A percentile compares a stretch with the other conserved stretches of the same genome.
Conservation (phyloP, 129 eudicot genomes). For the Helianthus tuberosus region DNA sequence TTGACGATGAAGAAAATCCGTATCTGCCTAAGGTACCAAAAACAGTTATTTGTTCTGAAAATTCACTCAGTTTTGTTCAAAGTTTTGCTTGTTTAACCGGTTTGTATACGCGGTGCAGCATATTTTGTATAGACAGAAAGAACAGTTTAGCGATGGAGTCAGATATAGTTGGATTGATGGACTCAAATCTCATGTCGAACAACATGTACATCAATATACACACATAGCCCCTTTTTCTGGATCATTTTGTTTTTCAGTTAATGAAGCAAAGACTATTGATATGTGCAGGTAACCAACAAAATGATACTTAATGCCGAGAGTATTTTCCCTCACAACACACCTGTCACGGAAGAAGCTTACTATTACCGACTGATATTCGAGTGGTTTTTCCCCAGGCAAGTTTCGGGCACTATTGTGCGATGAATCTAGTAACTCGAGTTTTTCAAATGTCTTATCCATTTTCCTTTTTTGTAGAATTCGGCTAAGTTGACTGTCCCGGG, state of each 20-base stretch:
- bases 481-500: no score
- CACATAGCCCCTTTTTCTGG: not conserved
- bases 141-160: slow-evolving; percentile 97
- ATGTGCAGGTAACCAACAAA: no score
- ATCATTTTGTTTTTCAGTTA: not conserved
- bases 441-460: not conserved
- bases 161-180: slow-evolving; percentile 99
- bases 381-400: slow-evolving; percentile 89
- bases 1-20: no score
- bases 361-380: slow-evolving; percentile 86
- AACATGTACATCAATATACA: slow-evolving; percentile 43
- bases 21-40: no score
- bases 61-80: not conserved
- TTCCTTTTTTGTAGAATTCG: slow-evolving; percentile 59
- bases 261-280: no score
- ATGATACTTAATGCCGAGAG: no score
- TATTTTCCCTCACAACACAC: no score
- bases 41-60: not conserved
- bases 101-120: slow-evolving; percentile 55
- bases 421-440: not conserved
- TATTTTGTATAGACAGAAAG: slow-evolving; percentile 88
- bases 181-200: slow-evolving; percentile 82
- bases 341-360: no score
- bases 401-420: not conserved
- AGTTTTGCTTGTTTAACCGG: no score